Base-by-base conservation (phyloP, 2,329 filamentous ascomycete species). In the Daldinia sp. region DNA sequence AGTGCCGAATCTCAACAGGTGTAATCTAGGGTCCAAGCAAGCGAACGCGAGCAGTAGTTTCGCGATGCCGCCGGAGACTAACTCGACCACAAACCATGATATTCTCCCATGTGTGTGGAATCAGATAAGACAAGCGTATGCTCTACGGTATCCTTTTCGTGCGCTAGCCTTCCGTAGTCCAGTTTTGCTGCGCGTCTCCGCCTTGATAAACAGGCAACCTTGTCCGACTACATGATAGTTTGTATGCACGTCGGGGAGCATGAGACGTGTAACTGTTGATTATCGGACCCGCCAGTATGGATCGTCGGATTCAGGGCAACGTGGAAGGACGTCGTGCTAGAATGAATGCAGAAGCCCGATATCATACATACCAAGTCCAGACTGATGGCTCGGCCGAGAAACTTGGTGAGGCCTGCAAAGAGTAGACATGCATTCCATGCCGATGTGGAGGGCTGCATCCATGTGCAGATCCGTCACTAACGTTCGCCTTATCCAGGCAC, bases 241-340 rank as follows among this genome's bases (percentile, higher is more conserved):
- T 63, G 51, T 44, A 60, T 48, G 59, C 65, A 48, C 42, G 41
- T 50, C 50, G 50, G 54, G 66, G 41, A 54, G 48, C 42, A 30
- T 44, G 56, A 57, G 50, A 63, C 59, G 55, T 57, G 55, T 67
- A 37, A 65, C 46, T 35, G 39, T 18, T 62, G 53, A 68, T 67
- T 64, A 65, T 57, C 48, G 54, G 63, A 60, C 61, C 68, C 67
- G 60, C 55, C 56, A 65, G 65, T n/a, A 64, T 60, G 70, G 69
- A 60, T 70, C 67, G 53, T 64, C 64, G 61, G 61, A 58, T 54
- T 62, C 46, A 51, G 55, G 63, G 51, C 51, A 65, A 72, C 68
- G 59, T 65, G 62, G 65, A 71, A 69, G 46, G 50, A 44, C 39
- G 46, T 57, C 39, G 18, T 65, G 51, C 59, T 56, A 41, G 50